phyloP scores from a whole-genome alignment of 176 grass and related monocot species.

The Phoenix roebelenii region DNA sequence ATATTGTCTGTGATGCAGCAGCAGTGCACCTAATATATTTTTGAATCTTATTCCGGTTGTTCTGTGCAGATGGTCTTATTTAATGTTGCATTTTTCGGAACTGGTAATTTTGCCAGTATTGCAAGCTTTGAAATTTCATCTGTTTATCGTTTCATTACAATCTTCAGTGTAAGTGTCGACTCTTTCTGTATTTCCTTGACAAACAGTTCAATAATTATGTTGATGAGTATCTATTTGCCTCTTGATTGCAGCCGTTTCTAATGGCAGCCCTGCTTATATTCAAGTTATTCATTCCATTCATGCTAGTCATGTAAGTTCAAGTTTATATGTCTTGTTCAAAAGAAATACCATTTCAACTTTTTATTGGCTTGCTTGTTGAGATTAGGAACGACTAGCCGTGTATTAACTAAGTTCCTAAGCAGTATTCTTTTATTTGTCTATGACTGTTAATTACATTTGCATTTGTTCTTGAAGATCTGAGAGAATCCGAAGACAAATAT shows the following conservation, averaged over 20 bases:
- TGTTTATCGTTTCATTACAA: conserved; percentile 95
- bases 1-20: neutral
- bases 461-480: too few species aligned
- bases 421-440: too few species aligned
- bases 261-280: conserved; percentile 95
- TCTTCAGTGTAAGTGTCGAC: conserved; percentile 76
- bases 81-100: conserved; percentile 96
- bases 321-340: too few species aligned
- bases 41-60: conserved; percentile 10
- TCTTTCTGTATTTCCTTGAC: conserved; percentile 13
- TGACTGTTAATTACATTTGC: too few species aligned
- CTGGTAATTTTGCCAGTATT: conserved; percentile 98
- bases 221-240: conserved; percentile 7
- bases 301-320: conserved; percentile 90
- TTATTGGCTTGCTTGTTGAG: too few species aligned
- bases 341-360: too few species aligned
- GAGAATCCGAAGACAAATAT: too few species aligned
- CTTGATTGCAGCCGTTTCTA: conserved; percentile 75
- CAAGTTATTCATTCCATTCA: conserved; percentile 96
- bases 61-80: conserved; percentile 73
- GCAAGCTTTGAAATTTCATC: conserved; percentile 99
- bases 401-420: too few species aligned
- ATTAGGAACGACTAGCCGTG: too few species aligned
- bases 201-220: neutral
- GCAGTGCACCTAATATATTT: neutral